A percentile compares a stretch with the other conserved stretches of the same genome.
These are phyloP conservation scores for Canariomyces notabilis DNA, from an alignment of 2,329 filamentous ascomycete genomes.

Conservation along the genomic window DNA sequence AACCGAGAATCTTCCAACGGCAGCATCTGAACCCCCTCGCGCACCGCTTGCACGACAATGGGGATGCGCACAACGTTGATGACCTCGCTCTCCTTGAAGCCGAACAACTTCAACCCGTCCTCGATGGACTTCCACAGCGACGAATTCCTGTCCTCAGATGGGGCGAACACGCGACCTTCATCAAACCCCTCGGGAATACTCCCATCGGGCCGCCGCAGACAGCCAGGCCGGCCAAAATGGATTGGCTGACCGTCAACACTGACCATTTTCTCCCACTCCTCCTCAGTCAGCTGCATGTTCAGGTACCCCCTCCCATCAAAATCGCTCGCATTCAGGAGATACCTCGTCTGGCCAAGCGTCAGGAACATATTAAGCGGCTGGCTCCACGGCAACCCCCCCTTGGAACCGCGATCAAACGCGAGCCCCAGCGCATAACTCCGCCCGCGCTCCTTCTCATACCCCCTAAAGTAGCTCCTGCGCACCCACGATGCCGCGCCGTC, in stretches of 20 bases:
- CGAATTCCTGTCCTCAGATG: conserved; percentile 28
- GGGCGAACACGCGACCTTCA: conserved; percentile 30
- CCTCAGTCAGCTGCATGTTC: conserved; percentile 35
- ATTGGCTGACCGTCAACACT: conserved; percentile 30
- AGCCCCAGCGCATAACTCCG: conserved; percentile 33
- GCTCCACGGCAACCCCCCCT: conserved; percentile 30
- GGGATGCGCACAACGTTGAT: conserved; percentile 35
- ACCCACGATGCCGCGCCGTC: conserved; percentile 36
- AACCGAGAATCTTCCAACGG: conserved; percentile 25
- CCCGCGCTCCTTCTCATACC: conserved; percentile 33
- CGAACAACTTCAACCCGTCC: conserved; percentile 34
- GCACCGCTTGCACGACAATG: conserved; percentile 33
- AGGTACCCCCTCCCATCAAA: conserved; percentile 32
- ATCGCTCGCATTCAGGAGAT: conserved; percentile 34
- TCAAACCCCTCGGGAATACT: conserved; percentile 29
- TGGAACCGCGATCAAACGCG: conserved; percentile 30
- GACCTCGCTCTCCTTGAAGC: conserved; percentile 33
- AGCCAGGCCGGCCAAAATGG: conserved; percentile 32
- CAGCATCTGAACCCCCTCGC: conserved; percentile 29
- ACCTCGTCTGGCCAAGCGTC: conserved; percentile 34
- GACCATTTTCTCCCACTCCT: conserved; percentile 34
- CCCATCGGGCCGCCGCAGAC: conserved; percentile 28
- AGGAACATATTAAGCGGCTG: conserved; percentile 35
- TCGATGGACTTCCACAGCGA: conserved; percentile 32
- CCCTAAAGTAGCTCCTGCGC: conserved; percentile 30